Base-by-base conservation (phyloP, 306 rosid species). In the Mucuna pruriens region DNA sequence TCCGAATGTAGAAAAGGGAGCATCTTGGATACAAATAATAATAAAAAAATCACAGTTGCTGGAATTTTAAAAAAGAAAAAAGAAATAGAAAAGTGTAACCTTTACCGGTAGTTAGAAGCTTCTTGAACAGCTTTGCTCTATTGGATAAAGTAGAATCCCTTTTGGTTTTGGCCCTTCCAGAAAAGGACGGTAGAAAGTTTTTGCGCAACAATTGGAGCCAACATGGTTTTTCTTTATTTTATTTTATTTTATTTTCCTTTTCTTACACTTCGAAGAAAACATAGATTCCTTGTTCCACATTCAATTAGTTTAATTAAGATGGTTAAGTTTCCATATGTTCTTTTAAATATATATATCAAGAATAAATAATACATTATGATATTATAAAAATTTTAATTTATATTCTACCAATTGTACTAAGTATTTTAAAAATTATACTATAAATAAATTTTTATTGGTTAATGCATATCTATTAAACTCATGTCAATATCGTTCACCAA, bases 121-220 rank as follows among this genome's bases (percentile, higher is more conserved):
- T 85, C 84, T 65, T 60, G 65, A 45, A 66, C 25, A 57, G 63
- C 52, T 69, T 61, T 80, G 49, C 58, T 80, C 36, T 26, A 64
- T 80, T 75, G 74, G 80, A 82, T 61, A 80, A 87, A 91, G 90
- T 77, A 75, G n/a, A 83, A 74, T 61, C 31, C 88, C 85, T 88
- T 86, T 90, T 85, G 78, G 78, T 88, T 86, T 90, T 85, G 78
- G 78, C 46, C 44, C 66, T 66, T 72, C 58, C 85, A 36, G 80
- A 79, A 79, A 85, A 52, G 44, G 75, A 83, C 77, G 69, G 63
- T 82, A 61, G 77, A 80, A 84, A 82, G 85, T 83, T 58, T 36
- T 80, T 90, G 74, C 61, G n/a, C 46, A 71, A 77, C 36, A 61
- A 63, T 74, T 79, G 75, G 79, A 62, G 57, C 81, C 77, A 76